Base-by-base conservation (phyloP, 2,329 filamentous ascomycete species). In the Ceratocystis diversiconidia region DNA sequence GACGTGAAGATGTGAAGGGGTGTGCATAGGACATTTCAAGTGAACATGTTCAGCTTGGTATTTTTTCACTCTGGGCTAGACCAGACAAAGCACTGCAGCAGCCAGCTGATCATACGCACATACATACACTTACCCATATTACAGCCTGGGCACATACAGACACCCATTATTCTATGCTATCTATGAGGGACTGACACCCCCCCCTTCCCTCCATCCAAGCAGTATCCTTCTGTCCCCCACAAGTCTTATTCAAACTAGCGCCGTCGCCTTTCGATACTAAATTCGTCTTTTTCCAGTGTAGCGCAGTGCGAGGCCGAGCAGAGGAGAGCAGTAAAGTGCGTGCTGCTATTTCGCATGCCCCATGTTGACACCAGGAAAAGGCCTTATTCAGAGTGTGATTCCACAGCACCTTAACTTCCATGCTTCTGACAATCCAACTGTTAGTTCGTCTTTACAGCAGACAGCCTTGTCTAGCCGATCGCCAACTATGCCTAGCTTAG, bases 11-110 rank as follows among this genome's bases (percentile, higher is more conserved):
- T 52, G 48, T 52, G 48, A 41, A 41, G 36, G 36, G 36, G 36
- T 41, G 36, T 41, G 36, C 36, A 41, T 41, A 50, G 22, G 22
- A 50, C 7, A 50, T 12, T 19, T 50, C 7, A 50, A 50, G 22
- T 19, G 22, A 50, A 25, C 55, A 59, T 59, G 28, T 59, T 59
- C 55, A 59, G 55, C 55, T 59, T 59, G 52, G 52, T 12, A 12
- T 30, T 5, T 32, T 57, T 32, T 32, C 12, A 36, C 22, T 1
- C 7, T 17, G 22, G 22, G 22, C n/a, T 50, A 50, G n/a, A 6
- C 46, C 46, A 22, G n/a, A 50, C 22, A 50, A 32, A 59, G 25
- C 55, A 59, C 3, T 28, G 55, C 15, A 32, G 28, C n/a, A 17
- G 12, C 7, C 28, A 57, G 12, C 55, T 59, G 55, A 30, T 36